Conservation (phyloP, 2,329 filamentous ascomycete species). For the Paecilomyces formosus region DNA sequence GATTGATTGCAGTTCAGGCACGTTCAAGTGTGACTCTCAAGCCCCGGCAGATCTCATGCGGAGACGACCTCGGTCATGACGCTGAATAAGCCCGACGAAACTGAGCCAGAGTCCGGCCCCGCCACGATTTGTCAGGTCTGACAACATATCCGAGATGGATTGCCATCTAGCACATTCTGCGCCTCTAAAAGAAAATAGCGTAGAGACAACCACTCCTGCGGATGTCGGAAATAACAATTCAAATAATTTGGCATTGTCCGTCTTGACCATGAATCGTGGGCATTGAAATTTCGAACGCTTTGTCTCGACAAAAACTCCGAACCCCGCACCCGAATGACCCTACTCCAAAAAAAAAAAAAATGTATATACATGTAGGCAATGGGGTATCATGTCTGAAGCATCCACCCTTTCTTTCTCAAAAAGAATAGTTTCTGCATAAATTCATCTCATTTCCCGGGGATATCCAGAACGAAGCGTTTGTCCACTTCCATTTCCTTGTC, state of each 20-base stretch:
- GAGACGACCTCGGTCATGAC: not conserved
- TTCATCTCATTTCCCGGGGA: conserved; percentile 42
- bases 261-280: not conserved
- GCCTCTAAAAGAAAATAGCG: not conserved
- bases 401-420: not conserved
- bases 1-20: not conserved
- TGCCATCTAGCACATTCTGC: not conserved
- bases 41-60: not conserved
- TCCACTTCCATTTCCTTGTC: conserved; percentile 70
- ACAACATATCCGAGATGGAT: not conserved
- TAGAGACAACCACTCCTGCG: not conserved
- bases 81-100: not conserved
- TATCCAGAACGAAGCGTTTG: conserved; percentile 68
- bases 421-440: not conserved
- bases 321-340: not conserved
- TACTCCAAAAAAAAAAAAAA: conserved; percentile 1
- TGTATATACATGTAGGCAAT: not conserved
- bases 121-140: not conserved
- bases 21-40: not conserved
- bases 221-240: not conserved
- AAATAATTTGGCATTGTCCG: not conserved
- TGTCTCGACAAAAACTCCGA: not conserved
- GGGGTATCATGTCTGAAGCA: not conserved
- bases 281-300: not conserved
- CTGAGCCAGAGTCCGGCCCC: not conserved